phyloP scores from a whole-genome alignment of 768 basidiomycete species.

The Pulveroboletus sp. region DNA sequence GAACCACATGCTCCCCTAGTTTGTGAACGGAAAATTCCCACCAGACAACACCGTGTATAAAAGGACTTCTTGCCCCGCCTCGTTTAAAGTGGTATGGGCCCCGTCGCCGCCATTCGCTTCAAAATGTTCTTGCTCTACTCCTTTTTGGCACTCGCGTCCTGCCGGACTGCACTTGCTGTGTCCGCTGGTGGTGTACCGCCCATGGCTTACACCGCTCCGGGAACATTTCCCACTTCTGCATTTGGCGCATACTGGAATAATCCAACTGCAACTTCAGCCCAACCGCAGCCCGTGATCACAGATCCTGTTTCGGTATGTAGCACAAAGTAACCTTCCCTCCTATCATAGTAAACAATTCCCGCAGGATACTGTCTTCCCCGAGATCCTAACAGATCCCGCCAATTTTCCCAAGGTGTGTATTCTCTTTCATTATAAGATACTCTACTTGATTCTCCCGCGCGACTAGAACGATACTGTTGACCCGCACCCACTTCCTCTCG shows the following conservation, averaged over 20 bases:
- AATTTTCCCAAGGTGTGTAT: constrained; percentile 44
- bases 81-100: too few species aligned
- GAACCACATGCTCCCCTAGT: neutral
- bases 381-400: constrained; percentile 57
- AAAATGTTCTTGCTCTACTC: neutral
- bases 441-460: neutral
- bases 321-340: neutral
- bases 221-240: constrained; percentile 57
- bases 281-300: constrained; percentile 68
- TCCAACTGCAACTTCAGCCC: constrained; percentile 65
- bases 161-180: neutral
- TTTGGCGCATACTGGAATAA: constrained; percentile 63
- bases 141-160: neutral
- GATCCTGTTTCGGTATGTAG: constrained; percentile 58
- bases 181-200: neutral
- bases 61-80: neutral
- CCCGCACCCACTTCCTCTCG: constrained; percentile 40
- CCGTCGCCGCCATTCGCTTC: neutral
- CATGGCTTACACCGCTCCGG: constrained; percentile 54
- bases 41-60: neutral
- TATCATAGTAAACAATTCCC: neutral
- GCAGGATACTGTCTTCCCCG: constrained; percentile 55
- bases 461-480: constrained; percentile 40
- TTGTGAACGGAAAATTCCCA: neutral
- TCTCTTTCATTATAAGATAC: neutral